phyloP scores from a whole-genome alignment of 2,329 filamentous ascomycete species.

The Fusarium circinatum region DNA sequence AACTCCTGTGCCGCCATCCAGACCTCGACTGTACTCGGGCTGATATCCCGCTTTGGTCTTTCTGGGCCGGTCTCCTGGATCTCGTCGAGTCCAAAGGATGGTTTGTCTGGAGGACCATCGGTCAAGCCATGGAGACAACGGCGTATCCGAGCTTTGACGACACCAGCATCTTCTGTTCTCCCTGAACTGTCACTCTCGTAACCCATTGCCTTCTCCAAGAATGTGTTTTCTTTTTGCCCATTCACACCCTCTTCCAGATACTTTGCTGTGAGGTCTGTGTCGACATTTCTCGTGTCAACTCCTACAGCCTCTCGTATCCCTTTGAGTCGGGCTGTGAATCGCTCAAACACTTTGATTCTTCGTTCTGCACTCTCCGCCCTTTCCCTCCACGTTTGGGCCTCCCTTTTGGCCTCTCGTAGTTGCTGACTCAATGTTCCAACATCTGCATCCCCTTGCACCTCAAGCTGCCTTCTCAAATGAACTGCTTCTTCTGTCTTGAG shows the following conservation, averaged over 20 bases:
- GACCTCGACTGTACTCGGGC: constrained; percentile 41
- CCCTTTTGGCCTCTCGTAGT: constrained; percentile 52
- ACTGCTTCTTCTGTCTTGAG: constrained; percentile 57
- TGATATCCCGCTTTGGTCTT: constrained; percentile 18
- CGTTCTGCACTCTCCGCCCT: constrained; percentile 67
- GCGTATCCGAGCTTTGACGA: constrained; percentile 43
- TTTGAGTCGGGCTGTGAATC: constrained; percentile 51
- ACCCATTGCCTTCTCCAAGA: neutral
- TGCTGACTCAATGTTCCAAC: constrained; percentile 60
- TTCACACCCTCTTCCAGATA: neutral
- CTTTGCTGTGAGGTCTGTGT: neutral
- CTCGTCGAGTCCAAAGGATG: neutral
- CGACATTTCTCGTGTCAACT: neutral
- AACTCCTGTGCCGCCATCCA: constrained; percentile 49
- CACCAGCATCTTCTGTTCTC: constrained; percentile 40
- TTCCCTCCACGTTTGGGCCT: constrained; percentile 59
- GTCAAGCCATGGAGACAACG: constrained; percentile 39
- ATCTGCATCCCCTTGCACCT: constrained; percentile 55
- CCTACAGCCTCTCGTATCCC: constrained; percentile 43
- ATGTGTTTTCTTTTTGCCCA: neutral
- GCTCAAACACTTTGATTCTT: constrained; percentile 60
- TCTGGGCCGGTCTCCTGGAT: neutral
- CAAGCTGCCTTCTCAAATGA: constrained; percentile 58
- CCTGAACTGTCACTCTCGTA: constrained; percentile 39
- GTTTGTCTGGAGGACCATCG: constrained; percentile 21